phyloP scores from a whole-genome alignment of 2,329 filamentous ascomycete genomes.

The Anisogramma anomala region DNA sequence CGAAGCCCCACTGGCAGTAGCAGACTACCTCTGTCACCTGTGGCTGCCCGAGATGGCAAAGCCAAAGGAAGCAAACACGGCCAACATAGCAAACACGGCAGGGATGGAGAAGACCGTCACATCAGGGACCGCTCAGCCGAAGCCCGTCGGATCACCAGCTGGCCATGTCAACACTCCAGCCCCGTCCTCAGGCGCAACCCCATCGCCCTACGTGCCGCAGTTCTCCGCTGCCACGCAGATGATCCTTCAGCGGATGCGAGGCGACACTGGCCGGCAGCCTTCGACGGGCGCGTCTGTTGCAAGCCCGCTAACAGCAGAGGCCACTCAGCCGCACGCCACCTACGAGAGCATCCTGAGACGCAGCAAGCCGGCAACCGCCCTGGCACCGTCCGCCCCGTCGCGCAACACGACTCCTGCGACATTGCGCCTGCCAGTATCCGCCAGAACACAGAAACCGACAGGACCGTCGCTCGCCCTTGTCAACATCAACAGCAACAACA shows the following conservation, averaged over 20 bases:
- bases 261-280: constrained; percentile 17
- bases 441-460: neutral
- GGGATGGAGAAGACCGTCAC: neutral
- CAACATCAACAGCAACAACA: constrained; percentile 14
- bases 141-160: no score
- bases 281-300: no score
- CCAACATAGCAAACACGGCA: neutral
- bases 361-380: constrained; percentile 27
- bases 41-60: constrained; percentile 7
- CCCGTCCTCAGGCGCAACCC: constrained; percentile 61
- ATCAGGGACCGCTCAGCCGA: neutral
- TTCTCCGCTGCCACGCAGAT: constrained; percentile 15
- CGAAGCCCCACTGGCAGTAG: neutral
- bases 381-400: constrained; percentile 10
- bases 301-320: no score
- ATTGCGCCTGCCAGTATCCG: constrained; percentile 7
- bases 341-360: constrained; percentile 29
- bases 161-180: constrained; percentile 27
- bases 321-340: constrained; percentile 22
- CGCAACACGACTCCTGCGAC: constrained; percentile 3
- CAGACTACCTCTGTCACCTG: no score
- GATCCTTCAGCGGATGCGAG: constrained; percentile 17
- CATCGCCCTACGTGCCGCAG: constrained; percentile 28
- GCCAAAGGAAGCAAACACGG: neutral
- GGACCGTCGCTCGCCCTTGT: neutral